Evolutionary conservation across 495 filamentous ascomycete species (phyloP).

Genomic region (Aspergillus ellipticus): DNA sequence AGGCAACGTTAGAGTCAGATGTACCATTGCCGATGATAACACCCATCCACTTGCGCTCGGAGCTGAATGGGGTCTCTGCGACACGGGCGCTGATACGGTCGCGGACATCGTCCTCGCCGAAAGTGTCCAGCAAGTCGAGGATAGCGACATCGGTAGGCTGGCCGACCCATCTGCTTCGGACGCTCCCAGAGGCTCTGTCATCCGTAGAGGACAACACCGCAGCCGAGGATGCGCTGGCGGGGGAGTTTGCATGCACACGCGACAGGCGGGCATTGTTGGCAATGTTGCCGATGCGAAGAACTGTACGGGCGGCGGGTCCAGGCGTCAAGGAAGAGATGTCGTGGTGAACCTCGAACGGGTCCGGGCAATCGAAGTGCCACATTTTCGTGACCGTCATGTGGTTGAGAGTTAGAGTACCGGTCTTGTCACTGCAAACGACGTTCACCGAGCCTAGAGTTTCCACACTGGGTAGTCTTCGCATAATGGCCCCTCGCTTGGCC

Average conservation of each 20-base stretch:
- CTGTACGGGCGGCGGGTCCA: conserved; percentile 67
- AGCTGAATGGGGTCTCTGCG: conserved; percentile 90
- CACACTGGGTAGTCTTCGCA: conserved; percentile 90
- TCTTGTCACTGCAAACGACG: conserved; percentile 98
- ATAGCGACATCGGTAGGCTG: conserved; percentile 97
- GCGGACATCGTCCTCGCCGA: conserved; percentile 86
- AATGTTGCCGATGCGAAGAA: conserved; percentile 88
- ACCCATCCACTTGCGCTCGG: conserved; percentile 98
- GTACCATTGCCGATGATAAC: conserved; percentile 67
- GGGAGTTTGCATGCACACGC: conserved; percentile 53
- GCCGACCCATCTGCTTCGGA: conserved; percentile 87
- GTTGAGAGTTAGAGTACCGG: conserved; percentile 91
- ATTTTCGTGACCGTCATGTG: conserved; percentile 98
- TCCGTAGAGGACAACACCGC: conserved; percentile 76
- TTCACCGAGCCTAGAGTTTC: conserved; percentile 98
- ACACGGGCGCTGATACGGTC: conserved; percentile 75
- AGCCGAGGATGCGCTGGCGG: conserved; percentile 64
- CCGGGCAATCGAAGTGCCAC: conserved; percentile 78
- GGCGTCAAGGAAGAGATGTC: conserved; percentile 62
- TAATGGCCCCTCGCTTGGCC: conserved; percentile 90
- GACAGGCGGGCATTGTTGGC: conserved; percentile 91
- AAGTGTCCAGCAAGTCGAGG: conserved; percentile 83
- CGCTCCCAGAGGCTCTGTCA: conserved; percentile 53
- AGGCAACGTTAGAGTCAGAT: conserved; percentile 64
- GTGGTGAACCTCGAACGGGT: conserved; percentile 69